Evolutionary conservation across 495 filamentous ascomycete species (phyloP).

Genomic region (Podospora didyma): DNA sequence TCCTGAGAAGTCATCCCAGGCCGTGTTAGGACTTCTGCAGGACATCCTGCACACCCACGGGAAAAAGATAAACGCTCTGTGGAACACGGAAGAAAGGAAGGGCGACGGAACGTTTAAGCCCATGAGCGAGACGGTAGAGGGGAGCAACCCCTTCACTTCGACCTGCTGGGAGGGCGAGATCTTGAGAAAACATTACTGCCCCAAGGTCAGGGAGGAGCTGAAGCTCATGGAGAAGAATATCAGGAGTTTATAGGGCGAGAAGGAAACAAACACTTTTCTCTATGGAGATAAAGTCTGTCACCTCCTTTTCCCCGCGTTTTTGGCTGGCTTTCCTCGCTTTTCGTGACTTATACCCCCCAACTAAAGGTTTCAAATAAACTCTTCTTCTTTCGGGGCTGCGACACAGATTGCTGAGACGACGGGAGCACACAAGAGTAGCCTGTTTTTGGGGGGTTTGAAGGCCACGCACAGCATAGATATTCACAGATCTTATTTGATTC

Average conservation of each 20-base stretch:
- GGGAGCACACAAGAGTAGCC: too few species aligned
- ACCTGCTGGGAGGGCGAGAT: slow-evolving; percentile 94
- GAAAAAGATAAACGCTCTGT: slow-evolving; percentile 35
- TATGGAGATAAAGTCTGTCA: neutral
- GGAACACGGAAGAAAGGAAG: slow-evolving; percentile 71
- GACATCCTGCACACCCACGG: slow-evolving; percentile 62
- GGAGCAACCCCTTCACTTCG: slow-evolving; percentile 81
- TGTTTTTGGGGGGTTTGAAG: too few species aligned
- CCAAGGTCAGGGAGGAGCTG: slow-evolving; percentile 75
- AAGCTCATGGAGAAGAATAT: slow-evolving; percentile 62
- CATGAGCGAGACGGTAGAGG: slow-evolving; percentile 60
- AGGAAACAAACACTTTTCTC: neutral
- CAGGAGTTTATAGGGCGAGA: slow-evolving; percentile 5
- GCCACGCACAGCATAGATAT: too few species aligned
- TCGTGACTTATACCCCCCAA: too few species aligned
- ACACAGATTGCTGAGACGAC: too few species aligned
- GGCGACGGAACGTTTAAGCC: slow-evolving; percentile 62
- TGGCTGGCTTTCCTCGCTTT: neutral
- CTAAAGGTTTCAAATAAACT: too few species aligned
- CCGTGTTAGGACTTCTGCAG: slow-evolving; percentile 66
- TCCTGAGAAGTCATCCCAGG: slow-evolving; percentile 81
- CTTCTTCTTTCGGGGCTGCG: too few species aligned
- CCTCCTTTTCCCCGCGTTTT: neutral
- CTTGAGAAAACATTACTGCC: slow-evolving; percentile 77
- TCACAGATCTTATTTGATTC: too few species aligned